A percentile compares a stretch with the other conserved stretches of the same genome.
phyloP scores from a whole-genome alignment of 306 rosid species.

The Betula pendula region DNA sequence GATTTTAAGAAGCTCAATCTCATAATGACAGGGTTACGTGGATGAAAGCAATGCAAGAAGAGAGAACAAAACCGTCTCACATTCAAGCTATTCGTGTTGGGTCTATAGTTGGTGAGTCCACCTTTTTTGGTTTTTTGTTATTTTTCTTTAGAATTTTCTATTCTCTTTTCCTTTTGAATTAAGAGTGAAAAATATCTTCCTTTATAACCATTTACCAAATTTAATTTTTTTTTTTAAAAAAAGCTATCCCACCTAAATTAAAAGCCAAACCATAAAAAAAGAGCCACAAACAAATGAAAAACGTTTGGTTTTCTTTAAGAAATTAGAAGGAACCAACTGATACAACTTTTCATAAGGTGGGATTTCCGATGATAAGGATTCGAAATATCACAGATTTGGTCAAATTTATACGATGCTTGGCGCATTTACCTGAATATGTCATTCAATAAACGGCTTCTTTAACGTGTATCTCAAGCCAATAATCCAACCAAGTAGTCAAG shows the following conservation, averaged over 20 bases:
- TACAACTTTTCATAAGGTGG: conserved; percentile 12
- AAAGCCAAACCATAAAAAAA: neutral
- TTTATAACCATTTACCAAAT: too few relatives aligned
- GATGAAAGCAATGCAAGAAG: too few relatives aligned
- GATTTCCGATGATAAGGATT: conserved; percentile 16
- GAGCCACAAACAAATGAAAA: neutral
- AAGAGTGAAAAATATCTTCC: too few relatives aligned
- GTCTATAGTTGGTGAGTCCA: too few relatives aligned
- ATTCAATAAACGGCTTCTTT: neutral
- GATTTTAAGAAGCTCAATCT: too few relatives aligned
- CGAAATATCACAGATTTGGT: conserved; percentile 9
- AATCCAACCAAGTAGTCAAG: too few relatives aligned
- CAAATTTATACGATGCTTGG: neutral
- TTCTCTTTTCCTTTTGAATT: too few relatives aligned
- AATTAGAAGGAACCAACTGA: neutral
- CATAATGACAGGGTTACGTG: too few relatives aligned
- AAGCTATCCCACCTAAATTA: neutral
- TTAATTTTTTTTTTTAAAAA: too few relatives aligned
- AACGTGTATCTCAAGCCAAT: neutral
- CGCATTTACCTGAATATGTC: neutral
- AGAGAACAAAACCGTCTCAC: too few relatives aligned
- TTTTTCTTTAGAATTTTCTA: too few relatives aligned
- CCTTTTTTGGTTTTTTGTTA: too few relatives aligned
- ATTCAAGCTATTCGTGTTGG: neutral
- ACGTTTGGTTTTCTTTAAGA: neutral